These are phyloP conservation scores for Argentina anserina DNA, from an alignment of 306 rosid genomes.

Conservation along the genomic window DNA sequence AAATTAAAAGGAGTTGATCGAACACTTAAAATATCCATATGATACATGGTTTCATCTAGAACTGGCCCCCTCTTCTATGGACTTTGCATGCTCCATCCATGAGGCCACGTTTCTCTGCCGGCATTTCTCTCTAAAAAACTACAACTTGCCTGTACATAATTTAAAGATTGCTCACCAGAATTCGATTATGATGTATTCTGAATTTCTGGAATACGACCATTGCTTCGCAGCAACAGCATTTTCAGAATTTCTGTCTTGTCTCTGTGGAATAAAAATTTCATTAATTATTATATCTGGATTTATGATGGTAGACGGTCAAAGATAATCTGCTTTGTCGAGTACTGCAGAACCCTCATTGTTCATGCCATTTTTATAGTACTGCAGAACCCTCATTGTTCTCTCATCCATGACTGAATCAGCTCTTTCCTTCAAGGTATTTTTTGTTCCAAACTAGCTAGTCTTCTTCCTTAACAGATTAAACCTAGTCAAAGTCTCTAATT, in stretches of 20 bases:
- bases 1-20: constrained; percentile 3
- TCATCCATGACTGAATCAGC: not conserved
- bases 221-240: not conserved
- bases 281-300: not conserved
- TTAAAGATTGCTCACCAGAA: not conserved
- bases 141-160: not conserved
- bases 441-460: not conserved
- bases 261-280: not conserved
- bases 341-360: not conserved
- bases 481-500: not conserved
- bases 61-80: constrained; percentile 4
- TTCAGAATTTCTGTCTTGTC: not conserved
- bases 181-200: constrained; percentile 1
- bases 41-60: constrained; percentile 4
- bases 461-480: not conserved
- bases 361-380: not conserved
- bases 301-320: constrained; percentile 6
- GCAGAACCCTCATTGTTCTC: not conserved
- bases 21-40: not conserved
- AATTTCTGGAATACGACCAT: too few relatives aligned
- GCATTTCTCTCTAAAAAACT: not conserved
- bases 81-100: constrained; percentile 1
- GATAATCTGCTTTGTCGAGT: not conserved
- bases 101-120: constrained; percentile 1
- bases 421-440: not conserved